These are phyloP conservation scores for Podaxis mareebaensis DNA, from an alignment of 768 basidiomycete genomes.

Conservation along the genomic window DNA sequence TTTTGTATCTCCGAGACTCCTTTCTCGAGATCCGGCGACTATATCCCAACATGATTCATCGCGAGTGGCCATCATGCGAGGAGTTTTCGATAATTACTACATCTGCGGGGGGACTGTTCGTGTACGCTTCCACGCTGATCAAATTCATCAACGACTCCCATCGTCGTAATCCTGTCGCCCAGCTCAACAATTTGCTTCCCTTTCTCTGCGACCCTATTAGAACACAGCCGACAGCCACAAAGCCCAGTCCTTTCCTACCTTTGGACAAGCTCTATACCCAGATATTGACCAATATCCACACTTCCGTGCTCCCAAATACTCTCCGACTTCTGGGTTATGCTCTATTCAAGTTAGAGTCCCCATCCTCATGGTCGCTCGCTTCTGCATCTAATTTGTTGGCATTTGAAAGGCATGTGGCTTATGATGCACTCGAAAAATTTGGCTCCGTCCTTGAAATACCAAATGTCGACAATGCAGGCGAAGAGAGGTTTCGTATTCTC, in stretches of 20 bases:
- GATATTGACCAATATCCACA: neutral
- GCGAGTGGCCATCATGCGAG: neutral
- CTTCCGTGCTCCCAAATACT: neutral
- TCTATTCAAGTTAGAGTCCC: neutral
- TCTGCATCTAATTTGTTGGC: neutral
- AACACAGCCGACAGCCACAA: neutral
- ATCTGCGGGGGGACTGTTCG: neutral
- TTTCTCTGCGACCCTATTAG: neutral
- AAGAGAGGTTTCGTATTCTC: neutral
- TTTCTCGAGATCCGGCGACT: neutral
- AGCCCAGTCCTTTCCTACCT: neutral
- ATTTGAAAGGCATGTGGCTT: neutral
- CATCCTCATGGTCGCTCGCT: neutral
- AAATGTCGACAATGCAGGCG: neutral
- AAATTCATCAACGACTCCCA: neutral
- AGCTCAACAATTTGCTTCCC: neutral
- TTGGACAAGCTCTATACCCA: neutral
- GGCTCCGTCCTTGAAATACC: neutral
- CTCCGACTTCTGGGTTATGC: neutral
- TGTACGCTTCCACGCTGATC: neutral
- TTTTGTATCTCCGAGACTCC: neutral
- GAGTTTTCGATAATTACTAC: neutral
- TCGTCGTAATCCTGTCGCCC: neutral
- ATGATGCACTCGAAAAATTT: neutral
- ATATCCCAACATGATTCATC: neutral